These are phyloP conservation scores for Chaetomidium leptoderma DNA, from an alignment of 495 filamentous ascomycete species.

Conservation along the genomic window DNA sequence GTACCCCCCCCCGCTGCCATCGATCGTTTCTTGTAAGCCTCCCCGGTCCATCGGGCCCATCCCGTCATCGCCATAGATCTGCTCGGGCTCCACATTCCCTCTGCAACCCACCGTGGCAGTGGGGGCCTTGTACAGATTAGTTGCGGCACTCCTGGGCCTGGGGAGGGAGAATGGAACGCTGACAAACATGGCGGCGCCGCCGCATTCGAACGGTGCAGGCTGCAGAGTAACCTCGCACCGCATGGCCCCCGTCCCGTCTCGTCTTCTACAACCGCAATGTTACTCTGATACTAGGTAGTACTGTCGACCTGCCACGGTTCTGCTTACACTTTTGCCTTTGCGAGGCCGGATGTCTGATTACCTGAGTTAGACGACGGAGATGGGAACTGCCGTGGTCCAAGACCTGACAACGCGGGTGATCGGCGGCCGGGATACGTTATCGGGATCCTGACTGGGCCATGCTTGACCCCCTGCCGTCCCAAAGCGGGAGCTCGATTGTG, in stretches of 20 bases:
- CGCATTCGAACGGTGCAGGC: not conserved
- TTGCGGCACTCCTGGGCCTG: not conserved
- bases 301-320: no score
- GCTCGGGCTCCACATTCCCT: not conserved
- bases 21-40: not conserved
- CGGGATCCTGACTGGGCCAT: not conserved
- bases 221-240: not conserved
- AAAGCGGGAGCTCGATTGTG: slow-evolving; percentile 7
- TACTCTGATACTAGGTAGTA: no score
- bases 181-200: not conserved
- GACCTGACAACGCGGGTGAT: no score
- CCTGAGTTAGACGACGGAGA: no score
- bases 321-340: no score
- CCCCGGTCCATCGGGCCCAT: slow-evolving; percentile 4
- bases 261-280: no score
- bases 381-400: no score
- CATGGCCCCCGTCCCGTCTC: not conserved
- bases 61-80: slow-evolving; percentile 4
- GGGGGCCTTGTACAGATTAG: not conserved
- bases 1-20: not conserved
- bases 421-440: no score
- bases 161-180: not conserved
- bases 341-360: no score
- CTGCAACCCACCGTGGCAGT: not conserved
- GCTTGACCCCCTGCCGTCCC: slow-evolving; percentile 2